Evolutionary conservation across 306 rosid species (phyloP), one percentile per base, ranked within the genome.

Genomic region (Glycyrrhiza uralensis): DNA sequence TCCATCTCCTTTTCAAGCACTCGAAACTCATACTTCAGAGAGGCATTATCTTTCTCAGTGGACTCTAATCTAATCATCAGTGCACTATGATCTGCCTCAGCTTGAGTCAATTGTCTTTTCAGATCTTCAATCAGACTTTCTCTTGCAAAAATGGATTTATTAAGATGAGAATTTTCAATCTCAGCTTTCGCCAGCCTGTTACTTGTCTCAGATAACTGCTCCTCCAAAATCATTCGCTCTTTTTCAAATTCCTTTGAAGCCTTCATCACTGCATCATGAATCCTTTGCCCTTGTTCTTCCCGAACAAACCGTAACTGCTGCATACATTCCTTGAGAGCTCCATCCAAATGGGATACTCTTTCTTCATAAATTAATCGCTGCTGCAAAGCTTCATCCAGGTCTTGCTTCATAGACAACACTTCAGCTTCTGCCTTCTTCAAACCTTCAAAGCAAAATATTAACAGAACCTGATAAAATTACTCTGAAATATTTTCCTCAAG

Each of bases 1-100:
- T 92, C 96, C 20, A 92, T 85, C 76, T 92, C 98, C 88, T 90
- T 92, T 75, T 87, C 96, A 35, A 92, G 93, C 46, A 92, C 90
- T 30, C 93, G 85, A 55, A 88, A 85, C 82, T 90, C 96, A 68
- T 92, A 92, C 57, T 78, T 90, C 41, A 87, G 68, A 42, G 96
- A 79, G 29, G 84, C 70, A 44, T 82, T 90, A 45, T 88, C 91
- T 74, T 85, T 90, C 76, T 92, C 92, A 3, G 81, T 82, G 57
- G 86, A 80, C 71, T 90, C 90, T 76, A 92, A 76, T 80, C 96
- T 85, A 73, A 29, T 58, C 87, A 83, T 74, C 42, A 88, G 63
- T 10, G 89, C 83, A 77, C 65, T 79, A 26, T 85, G 79, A 75
- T 92, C 88, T 5, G 78, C 81, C 74, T 88, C 98, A 67, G 74